Percentiles rank a stretch among this genome's conserved stretches.
Evolutionary conservation across 345 rosid genomes (phyloP).

Genomic region (Hirschfeldia incana): DNA sequence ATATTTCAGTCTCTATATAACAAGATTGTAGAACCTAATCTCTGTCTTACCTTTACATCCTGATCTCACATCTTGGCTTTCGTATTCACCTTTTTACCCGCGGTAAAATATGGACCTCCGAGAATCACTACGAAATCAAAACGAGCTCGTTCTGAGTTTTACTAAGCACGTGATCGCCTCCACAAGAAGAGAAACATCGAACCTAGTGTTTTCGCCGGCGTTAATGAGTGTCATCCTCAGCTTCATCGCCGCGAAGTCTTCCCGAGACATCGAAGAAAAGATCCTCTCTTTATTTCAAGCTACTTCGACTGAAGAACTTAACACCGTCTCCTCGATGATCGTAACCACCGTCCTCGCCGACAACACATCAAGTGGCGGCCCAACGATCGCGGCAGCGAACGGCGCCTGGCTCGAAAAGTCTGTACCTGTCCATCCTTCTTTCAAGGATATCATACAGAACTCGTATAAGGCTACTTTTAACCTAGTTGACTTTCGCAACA

Average conservation of each 20-base stretch:
- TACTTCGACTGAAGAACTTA: slow-evolving; percentile 56
- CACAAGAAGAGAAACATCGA: slow-evolving; percentile 38
- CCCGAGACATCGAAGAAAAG: slow-evolving; percentile 43
- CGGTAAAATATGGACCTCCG: not conserved
- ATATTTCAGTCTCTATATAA: not conserved
- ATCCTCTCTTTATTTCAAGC: slow-evolving; percentile 67
- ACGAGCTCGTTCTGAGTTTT: slow-evolving; percentile 52
- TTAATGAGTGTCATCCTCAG: slow-evolving; percentile 64
- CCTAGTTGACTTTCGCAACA: slow-evolving; percentile 65
- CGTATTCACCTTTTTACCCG: not conserved
- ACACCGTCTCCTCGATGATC: slow-evolving; percentile 54
- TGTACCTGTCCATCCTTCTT: slow-evolving; percentile 50
- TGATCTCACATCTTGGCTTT: not conserved
- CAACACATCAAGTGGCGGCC: slow-evolving; percentile 61
- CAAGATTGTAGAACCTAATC: not conserved
- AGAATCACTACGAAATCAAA: slow-evolving; percentile 47
- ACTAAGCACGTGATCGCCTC: slow-evolving; percentile 45
- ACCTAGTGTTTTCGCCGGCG: slow-evolving; percentile 65
- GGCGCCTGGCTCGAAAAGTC: slow-evolving; percentile 63
- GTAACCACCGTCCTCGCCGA: slow-evolving; percentile 58
- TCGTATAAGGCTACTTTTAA: slow-evolving; percentile 57
- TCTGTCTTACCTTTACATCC: not conserved
- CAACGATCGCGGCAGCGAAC: slow-evolving; percentile 52
- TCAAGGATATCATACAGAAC: slow-evolving; percentile 55
- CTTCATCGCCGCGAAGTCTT: slow-evolving; percentile 53